phyloP scores from a whole-genome alignment of 495 filamentous ascomycete genomes.

The Penicillium goetzii region DNA sequence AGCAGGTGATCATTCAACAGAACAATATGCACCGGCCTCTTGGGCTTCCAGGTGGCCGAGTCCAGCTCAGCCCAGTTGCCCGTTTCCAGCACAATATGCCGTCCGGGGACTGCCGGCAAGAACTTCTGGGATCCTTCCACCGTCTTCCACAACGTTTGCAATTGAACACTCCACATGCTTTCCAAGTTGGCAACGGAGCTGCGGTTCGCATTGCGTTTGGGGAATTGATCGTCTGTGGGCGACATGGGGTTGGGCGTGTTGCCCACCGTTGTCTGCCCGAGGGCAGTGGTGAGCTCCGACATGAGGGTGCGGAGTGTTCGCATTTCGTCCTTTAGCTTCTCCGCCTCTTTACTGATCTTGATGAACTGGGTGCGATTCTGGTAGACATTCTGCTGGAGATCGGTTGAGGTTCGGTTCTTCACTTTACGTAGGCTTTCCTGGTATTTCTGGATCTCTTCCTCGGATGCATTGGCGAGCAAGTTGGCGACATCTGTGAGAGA shows the following conservation, averaged over 20 bases:
- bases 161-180: slow-evolving; percentile 88
- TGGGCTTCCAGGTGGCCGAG: slow-evolving; percentile 92
- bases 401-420: slow-evolving; percentile 79
- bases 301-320: slow-evolving; percentile 83
- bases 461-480: slow-evolving; percentile 87
- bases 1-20: slow-evolving; percentile 94
- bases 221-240: slow-evolving; percentile 51
- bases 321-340: slow-evolving; percentile 97
- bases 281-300: slow-evolving; percentile 80
- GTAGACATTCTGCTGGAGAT: slow-evolving; percentile 95
- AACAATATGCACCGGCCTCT: slow-evolving; percentile 82
- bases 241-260: slow-evolving; percentile 49
- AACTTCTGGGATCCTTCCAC: slow-evolving; percentile 98
- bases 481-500: slow-evolving; percentile 67
- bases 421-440: slow-evolving; percentile 75
- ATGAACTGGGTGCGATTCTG: slow-evolving; percentile 99
- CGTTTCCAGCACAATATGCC: slow-evolving; percentile 89
- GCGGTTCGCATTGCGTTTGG: slow-evolving; percentile 53
- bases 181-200: slow-evolving; percentile 87
- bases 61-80: slow-evolving; percentile 94
- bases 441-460: slow-evolving; percentile 87
- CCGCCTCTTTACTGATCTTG: slow-evolving; percentile 97
- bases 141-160: slow-evolving; percentile 82
- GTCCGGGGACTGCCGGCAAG: slow-evolving; percentile 84
- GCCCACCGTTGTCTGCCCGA: slow-evolving; percentile 67